Evolutionary conservation across 2,329 filamentous ascomycete genomes (phyloP), one percentile per base, ranked within the genome.

Genomic region (Trichoderma atrobrunneum): DNA sequence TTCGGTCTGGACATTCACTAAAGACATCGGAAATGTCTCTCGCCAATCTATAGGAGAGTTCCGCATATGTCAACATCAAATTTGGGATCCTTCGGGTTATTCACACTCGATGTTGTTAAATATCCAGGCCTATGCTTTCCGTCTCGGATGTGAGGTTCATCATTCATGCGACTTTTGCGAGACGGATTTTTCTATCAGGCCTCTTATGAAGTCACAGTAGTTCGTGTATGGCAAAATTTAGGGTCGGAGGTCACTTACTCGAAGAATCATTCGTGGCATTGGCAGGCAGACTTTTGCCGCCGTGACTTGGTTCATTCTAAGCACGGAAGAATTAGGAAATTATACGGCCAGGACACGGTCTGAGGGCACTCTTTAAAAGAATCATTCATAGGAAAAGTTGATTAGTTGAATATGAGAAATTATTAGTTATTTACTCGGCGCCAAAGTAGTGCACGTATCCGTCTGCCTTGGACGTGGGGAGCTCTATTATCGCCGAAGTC

Each of bases 401-500:
- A 21, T 12, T 21, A 5, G n/a, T 21, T n/a, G n/a, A 5, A 51
- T 12, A 51, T 21, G 43, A 21, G 43, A 21, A n/a, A 11, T 21
- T 21, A 51, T 5, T 51, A n/a, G 18, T 43, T 43, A 43, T 43
- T 28, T 56, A 67, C 18, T 57, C 48, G 16, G 34, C 21, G 21
- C 64, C 34, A 51, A 69, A 69, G 30, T 24, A 68, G 18, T 61
- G 26, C 26, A 69, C 56, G 51, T 61, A 51, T 26, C 66, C 66
- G n/a, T 69, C 66, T 12, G 56, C 66, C 6, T 48, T 10, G 11
- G 43, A 0, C 18, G 66, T n/a, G 24, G 66, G 66, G 12, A 69
- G 36, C 36, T 69, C 66, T 34, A 69, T 24, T n/a, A 69, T 60
- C 21, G 66, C 66, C 26, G 66, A 69, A 5, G 66, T 60, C 30